A percentile compares a stretch with the other conserved stretches of the same genome.
Evolutionary conservation across 2,329 filamentous ascomycete species (phyloP).

Genomic region (Colletotrichum karsti): DNA sequence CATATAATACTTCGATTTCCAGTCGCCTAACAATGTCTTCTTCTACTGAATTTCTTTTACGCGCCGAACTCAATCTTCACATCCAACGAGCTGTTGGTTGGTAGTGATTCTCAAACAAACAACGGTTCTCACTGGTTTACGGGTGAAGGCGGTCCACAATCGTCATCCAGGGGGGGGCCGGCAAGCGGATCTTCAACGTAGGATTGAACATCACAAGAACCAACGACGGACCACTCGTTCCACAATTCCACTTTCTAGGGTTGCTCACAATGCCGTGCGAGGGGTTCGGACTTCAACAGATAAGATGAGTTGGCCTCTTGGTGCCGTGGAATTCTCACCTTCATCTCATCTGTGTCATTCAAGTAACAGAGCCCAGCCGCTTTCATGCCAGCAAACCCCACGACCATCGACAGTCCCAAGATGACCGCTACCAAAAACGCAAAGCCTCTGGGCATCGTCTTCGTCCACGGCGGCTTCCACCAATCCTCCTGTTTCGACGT

Average conservation of each 20-base stretch:
- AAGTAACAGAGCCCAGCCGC: not conserved
- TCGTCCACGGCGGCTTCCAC: constrained; percentile 8
- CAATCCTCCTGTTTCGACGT: constrained; percentile 10
- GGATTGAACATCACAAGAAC: not conserved
- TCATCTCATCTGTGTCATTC: not conserved
- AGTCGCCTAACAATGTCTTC: too few relatives aligned
- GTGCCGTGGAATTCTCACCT: too few relatives aligned
- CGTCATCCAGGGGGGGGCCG: not conserved
- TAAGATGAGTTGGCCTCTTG: too few relatives aligned
- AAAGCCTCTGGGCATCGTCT: not conserved
- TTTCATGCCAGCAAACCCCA: not conserved
- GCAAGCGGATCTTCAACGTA: not conserved
- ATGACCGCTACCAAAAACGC: not conserved
- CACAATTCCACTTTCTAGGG: not conserved
- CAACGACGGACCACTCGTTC: not conserved
- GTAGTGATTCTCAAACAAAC: not conserved
- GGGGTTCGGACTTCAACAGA: too few relatives aligned
- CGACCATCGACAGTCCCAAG: not conserved
- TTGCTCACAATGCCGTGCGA: not conserved
- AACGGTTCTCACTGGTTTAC: too few relatives aligned
- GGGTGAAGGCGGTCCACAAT: not conserved
- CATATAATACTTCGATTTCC: too few relatives aligned
- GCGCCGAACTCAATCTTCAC: too few relatives aligned
- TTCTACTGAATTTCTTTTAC: too few relatives aligned
- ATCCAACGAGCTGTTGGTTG: too few relatives aligned